phyloP scores from a whole-genome alignment of 441 rosid genomes.

The Omphalea diandra region DNA sequence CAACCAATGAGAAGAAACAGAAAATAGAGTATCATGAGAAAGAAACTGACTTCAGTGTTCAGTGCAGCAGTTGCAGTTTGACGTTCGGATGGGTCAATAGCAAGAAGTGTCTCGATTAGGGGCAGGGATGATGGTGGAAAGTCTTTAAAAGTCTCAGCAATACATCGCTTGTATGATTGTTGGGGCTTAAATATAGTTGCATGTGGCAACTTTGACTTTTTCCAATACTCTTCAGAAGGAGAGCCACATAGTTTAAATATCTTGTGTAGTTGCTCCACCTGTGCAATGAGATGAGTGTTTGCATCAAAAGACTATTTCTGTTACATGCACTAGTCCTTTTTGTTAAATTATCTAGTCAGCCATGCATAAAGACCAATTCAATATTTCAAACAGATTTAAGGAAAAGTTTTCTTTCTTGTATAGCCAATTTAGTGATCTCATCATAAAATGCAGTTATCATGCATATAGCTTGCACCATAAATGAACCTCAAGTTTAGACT shows the following conservation, averaged over 20 bases:
- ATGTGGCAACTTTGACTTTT: constrained; percentile 80
- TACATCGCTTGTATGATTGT: constrained; percentile 76
- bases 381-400: background rate
- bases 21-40: constrained; percentile 7
- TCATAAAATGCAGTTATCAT: constrained; percentile 1
- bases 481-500: background rate
- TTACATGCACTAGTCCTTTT: background rate
- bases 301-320: constrained; percentile 5
- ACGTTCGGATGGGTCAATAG: constrained; percentile 89
- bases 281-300: constrained; percentile 1
- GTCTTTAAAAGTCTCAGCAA: constrained; percentile 73
- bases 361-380: constrained; percentile 2
- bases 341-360: background rate
- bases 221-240: constrained; percentile 93
- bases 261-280: constrained; percentile 94
- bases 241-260: constrained; percentile 87
- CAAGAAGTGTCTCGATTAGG: constrained; percentile 75
- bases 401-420: constrained; percentile 1
- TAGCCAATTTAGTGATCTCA: background rate
- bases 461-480: background rate
- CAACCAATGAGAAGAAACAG: background rate
- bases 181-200: constrained; percentile 89
- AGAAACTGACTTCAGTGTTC: constrained; percentile 64
- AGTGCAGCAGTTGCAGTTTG: constrained; percentile 80
- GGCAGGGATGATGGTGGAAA: constrained; percentile 78